Percentiles rank a stretch among this genome's conserved stretches.
Conservation (phyloP, 345 rosid genomes). For the Linum lewisii region DNA sequence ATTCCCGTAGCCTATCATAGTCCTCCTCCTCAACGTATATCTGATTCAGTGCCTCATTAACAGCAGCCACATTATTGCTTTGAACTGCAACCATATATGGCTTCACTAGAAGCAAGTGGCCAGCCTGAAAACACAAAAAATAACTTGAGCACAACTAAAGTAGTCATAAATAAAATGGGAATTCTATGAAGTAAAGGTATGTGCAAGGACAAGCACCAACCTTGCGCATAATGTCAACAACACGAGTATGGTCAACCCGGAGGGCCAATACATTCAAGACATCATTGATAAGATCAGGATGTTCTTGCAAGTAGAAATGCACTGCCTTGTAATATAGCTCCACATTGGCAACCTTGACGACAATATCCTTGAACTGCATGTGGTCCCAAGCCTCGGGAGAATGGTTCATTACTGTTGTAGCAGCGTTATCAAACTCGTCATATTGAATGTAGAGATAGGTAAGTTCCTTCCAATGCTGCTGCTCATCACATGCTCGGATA, state of each 20-base stretch:
- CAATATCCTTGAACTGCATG: slow-evolving; percentile 95
- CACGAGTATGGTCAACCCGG: slow-evolving; percentile 92
- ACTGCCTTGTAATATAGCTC: slow-evolving; percentile 96
- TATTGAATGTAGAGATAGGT: slow-evolving; percentile 83
- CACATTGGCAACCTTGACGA: slow-evolving; percentile 89
- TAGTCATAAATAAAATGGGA: background rate
- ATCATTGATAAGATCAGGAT: slow-evolving; percentile 90
- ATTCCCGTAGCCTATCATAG: slow-evolving; percentile 85
- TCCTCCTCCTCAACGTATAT: slow-evolving; percentile 95
- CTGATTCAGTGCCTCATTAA: slow-evolving; percentile 87
- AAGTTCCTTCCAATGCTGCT: slow-evolving; percentile 96
- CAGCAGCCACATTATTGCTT: slow-evolving; percentile 87
- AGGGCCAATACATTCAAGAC: slow-evolving; percentile 89
- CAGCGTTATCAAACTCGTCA: slow-evolving; percentile 97
- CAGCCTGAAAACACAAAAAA: slow-evolving; percentile 40
- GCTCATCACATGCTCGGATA: slow-evolving; percentile 95
- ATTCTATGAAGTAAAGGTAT: too few species aligned
- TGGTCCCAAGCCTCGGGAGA: slow-evolving; percentile 99
- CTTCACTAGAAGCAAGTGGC: slow-evolving; percentile 85
- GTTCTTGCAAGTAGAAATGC: slow-evolving; percentile 96
- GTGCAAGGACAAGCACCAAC: slow-evolving; percentile 20
- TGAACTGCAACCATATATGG: slow-evolving; percentile 97
- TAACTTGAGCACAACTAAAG: background rate
- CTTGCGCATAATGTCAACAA: slow-evolving; percentile 97
- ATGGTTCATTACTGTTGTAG: slow-evolving; percentile 96